phyloP scores from a whole-genome alignment of 768 basidiomycete species.

The Sistotremastrum suecicum region DNA sequence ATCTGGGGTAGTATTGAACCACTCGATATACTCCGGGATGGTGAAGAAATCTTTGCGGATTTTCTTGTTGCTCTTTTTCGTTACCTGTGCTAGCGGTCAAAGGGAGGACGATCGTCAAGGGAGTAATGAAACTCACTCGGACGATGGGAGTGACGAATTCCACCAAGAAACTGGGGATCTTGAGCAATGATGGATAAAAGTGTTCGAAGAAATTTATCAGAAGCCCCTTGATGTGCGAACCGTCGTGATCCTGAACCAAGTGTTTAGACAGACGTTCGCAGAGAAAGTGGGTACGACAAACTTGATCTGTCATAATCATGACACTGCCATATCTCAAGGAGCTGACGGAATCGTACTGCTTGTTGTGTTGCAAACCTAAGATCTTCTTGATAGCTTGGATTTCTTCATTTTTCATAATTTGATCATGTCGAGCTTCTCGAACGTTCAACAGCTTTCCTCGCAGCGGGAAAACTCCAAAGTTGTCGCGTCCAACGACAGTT shows the following conservation, averaged over 20 bases:
- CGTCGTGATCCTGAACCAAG: slow-evolving; percentile 80
- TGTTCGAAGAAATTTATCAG: slow-evolving; percentile 96
- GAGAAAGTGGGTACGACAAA: slow-evolving; percentile 14
- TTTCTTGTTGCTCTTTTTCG: slow-evolving; percentile 45
- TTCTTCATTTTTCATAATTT: slow-evolving; percentile 97
- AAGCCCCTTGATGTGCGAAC: slow-evolving; percentile 99
- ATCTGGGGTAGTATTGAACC: slow-evolving; percentile 68
- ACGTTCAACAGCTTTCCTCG: slow-evolving; percentile 96
- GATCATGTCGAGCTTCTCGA: slow-evolving; percentile 88
- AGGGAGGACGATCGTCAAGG: neutral
- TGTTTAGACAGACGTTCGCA: neutral
- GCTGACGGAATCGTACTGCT: slow-evolving; percentile 56
- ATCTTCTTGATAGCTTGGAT: slow-evolving; percentile 97
- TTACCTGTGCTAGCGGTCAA: slow-evolving; percentile 30
- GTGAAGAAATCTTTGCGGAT: slow-evolving; percentile 86
- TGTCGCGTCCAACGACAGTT: slow-evolving; percentile 87
- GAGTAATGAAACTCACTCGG: slow-evolving; percentile 37
- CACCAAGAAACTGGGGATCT: slow-evolving; percentile 81
- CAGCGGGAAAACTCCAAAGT: slow-evolving; percentile 95
- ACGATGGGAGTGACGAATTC: slow-evolving; percentile 99
- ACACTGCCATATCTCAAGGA: slow-evolving; percentile 83
- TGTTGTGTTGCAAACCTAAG: slow-evolving; percentile 89
- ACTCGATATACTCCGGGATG: slow-evolving; percentile 90
- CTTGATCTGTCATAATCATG: slow-evolving; percentile 99
- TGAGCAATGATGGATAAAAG: slow-evolving; percentile 90